Base-by-base conservation (phyloP, 108 stramenopile genomes). In the Skeletonema tropicum region DNA sequence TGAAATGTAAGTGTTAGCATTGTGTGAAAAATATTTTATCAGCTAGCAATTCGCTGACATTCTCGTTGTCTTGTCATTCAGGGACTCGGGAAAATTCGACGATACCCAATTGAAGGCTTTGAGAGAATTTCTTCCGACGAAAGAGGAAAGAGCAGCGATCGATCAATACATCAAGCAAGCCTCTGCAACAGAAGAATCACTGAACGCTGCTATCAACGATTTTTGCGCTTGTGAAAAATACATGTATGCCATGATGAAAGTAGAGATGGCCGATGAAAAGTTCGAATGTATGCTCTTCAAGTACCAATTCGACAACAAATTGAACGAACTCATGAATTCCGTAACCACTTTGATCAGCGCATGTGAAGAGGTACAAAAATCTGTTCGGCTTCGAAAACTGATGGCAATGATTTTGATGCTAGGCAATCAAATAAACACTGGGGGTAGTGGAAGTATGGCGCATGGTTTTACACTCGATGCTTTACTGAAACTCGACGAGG, bases 381-480 rank as follows among this genome's bases (percentile, higher is more conserved):
- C 88, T 26, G 85, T 83, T 26, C 82, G 86, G 14, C 87, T 97
- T 15, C 76, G 89, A 70, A 90, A 94, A 74, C 84, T 97, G 29
- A 90, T 97, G 87, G 93, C 91, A 29, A 90, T 96, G 68, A 93
- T 96, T 75, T 79, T 97, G 60, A 94, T 92, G 45, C 76, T 97
- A 21, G 97, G 95, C 3, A 97, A 97, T 84, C 89, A 94, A 57
- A 92, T 97, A 64, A 97, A 96, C 67, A 94, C 92, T 19, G 97
- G 94, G 55, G 89, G 92, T 6, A 89, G 87, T 76, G 90, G 91
- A 13, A 90, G 90, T 17, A 75, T 86, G 75, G 93, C 96, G 11
- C 82, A 84, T 59, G 98, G 96, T 21, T 98, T 97, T 85, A 96
- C 91, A 10, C 85, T 98, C 13, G 98, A 97, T 74, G 93, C 97